Evolutionary conservation across 805 yeast genomes (phyloP), one percentile per base, ranked within the genome.

Genomic region (Metschnikowia koreensis): DNA sequence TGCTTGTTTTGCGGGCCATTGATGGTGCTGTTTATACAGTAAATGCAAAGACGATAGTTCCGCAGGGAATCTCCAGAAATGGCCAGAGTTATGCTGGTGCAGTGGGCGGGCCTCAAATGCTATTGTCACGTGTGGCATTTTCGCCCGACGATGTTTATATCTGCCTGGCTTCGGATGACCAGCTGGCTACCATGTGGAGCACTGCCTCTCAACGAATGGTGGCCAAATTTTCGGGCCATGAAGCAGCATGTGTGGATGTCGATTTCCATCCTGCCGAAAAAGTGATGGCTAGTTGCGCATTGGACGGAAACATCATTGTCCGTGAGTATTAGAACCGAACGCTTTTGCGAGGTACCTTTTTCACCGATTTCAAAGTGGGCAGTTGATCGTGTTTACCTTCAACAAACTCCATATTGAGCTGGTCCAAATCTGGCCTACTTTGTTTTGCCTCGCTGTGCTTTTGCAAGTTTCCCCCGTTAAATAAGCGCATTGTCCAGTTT

Each of bases 121-220:
- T 76, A 41, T 60, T 82, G 37, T 74, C 82, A 0, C 67, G 87
- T 49, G 74, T 82, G 2, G 64, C 74, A 10, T 73, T 83, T 57
- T 72, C 81, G n/a, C 60, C 59, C 8, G 71, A 71, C 47, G 74
- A 68, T 46, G 60, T 72, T 60, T 53, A 71, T 59, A 61, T 81
- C 8, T 56, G 69, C 3, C 80, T 89, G 15, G 94, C 93, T 0
- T 79, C 89, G 1, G 81, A 80, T 29, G 90, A 87, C 63, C 71
- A 77, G 1, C 74, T 81, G 6, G 75, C 80, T 0, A 80, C 82
- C 6, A 57, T 77, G 3, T 88, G 92, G 93, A 84, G 84, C 54
- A 69, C 79, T 13, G 73, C 73, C 4, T 70, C 85, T 0, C 69
- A 81, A 47, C 73, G 73, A 44, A 57, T 84, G 27, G 53, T 74